Evolutionary conservation across 108 stramenopile species (phyloP).

Genomic region (Pseudonitzschia pungens): DNA sequence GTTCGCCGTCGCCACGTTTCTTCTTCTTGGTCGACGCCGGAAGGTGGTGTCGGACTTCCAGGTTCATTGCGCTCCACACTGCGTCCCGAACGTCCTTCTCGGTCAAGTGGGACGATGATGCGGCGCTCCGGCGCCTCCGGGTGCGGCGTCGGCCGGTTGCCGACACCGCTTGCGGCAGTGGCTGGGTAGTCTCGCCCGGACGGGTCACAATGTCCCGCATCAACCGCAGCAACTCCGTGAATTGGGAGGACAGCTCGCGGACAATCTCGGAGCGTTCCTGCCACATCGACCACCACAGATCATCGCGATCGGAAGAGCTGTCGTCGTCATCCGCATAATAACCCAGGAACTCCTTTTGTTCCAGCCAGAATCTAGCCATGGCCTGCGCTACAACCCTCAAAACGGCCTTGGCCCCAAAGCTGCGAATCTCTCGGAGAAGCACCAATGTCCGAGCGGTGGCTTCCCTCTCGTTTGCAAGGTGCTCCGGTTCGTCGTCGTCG

Average conservation of each 20-base stretch:
- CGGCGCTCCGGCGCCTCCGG: background rate
- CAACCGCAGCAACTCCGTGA: background rate
- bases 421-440: slow-evolving; percentile 6
- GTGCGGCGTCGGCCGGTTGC: background rate
- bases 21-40: background rate
- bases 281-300: background rate
- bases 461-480: background rate
- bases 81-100: background rate
- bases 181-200: background rate
- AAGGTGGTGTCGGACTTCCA: background rate
- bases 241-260: background rate
- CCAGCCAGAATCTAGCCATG: slow-evolving; percentile 8
- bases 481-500: background rate
- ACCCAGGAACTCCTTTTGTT: background rate
- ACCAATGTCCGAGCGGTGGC: background rate
- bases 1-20: background rate
- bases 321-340: slow-evolving; percentile 7
- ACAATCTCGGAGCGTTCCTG: slow-evolving; percentile 5
- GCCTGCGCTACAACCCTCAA: slow-evolving; percentile 3
- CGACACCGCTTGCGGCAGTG: background rate
- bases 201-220: background rate
- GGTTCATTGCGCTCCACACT: slow-evolving; percentile 5
- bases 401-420: background rate
- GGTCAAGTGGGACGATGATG: background rate
- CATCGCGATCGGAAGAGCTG: background rate